Evolutionary conservation across 306 rosid genomes (phyloP).

Genomic region (Gleditsia sinensis): DNA sequence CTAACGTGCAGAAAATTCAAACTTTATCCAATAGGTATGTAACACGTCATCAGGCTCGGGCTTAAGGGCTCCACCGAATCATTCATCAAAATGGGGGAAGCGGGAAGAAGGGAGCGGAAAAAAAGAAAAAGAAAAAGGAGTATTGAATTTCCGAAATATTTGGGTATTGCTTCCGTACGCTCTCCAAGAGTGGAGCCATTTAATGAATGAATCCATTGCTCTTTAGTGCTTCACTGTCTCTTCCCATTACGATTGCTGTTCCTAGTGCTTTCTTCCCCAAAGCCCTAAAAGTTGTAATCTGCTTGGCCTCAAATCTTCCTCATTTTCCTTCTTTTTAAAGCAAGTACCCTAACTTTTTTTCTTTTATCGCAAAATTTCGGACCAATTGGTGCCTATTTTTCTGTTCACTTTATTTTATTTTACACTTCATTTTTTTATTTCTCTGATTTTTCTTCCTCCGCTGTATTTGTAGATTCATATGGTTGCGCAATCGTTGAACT

Average conservation of each 20-base stretch:
- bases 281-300: not conserved
- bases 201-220: not conserved
- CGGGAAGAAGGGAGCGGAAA: slow-evolving; percentile 2
- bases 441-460: not conserved
- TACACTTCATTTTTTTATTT: not conserved
- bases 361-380: not conserved
- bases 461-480: slow-evolving; percentile 22
- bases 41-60: not conserved
- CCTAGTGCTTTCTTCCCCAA: not conserved
- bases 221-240: not conserved
- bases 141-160: slow-evolving; percentile 1
- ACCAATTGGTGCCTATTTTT: not conserved
- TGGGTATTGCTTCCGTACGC: not conserved
- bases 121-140: not conserved
- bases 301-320: not conserved
- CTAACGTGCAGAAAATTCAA: not conserved
- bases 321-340: not conserved
- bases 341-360: not conserved
- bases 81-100: slow-evolving; percentile 7
- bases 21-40: not conserved
- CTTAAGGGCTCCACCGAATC: not conserved
- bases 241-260: no score
- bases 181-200: slow-evolving; percentile 1
- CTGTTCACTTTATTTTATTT: not conserved
- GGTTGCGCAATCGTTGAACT: slow-evolving; percentile 52